Base-by-base conservation (phyloP, 2,329 filamentous ascomycete species). In the Colletotrichum theobromicola region DNA sequence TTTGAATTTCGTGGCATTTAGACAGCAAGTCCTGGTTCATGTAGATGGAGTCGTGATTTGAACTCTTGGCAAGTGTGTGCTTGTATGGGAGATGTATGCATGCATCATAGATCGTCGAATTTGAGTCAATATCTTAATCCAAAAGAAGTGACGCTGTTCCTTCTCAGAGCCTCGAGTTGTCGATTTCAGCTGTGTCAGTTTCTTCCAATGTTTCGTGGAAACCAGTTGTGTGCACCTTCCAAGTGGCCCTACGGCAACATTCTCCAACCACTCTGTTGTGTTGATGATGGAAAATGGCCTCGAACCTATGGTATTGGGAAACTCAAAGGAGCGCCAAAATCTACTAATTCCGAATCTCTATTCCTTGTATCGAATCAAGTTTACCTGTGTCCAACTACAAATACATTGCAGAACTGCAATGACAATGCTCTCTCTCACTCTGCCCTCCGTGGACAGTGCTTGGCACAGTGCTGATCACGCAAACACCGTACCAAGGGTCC, bases 331-430 rank as follows among this genome's bases (percentile, higher is more conserved):
- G n/a, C n/a, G n/a, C n/a, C n/a, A n/a, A n/a, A n/a, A n/a, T n/a
- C n/a, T n/a, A n/a, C n/a, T n/a, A n/a, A n/a, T n/a, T n/a, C n/a
- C n/a, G n/a, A n/a, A n/a, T n/a, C n/a, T n/a, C n/a, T n/a, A n/a
- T n/a, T n/a, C n/a, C n/a, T n/a, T n/a, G n/a, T n/a, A n/a, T 46
- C 37, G 37, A 46, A 18, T 46, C 37, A 46, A n/a, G n/a, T n/a
- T n/a, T n/a, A n/a, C 0, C 6, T 18, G 3, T 21, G 0, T 12
- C n/a, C 0, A 21, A 46, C n/a, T n/a, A 42, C n/a, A n/a, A n/a
- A 10, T 42, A 16, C 37, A 21, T n/a, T 10, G 30, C 37, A 18
- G 12, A 21, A 21, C 42, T 7, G n/a, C n/a, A 46, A 21, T 3
- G n/a, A 4, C 42, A n/a, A 26, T 18, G 53, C 16, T 28, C 15